Conservation (phyloP, 1,139 yeast genomes). For the Suhomyces maxii region DNA sequence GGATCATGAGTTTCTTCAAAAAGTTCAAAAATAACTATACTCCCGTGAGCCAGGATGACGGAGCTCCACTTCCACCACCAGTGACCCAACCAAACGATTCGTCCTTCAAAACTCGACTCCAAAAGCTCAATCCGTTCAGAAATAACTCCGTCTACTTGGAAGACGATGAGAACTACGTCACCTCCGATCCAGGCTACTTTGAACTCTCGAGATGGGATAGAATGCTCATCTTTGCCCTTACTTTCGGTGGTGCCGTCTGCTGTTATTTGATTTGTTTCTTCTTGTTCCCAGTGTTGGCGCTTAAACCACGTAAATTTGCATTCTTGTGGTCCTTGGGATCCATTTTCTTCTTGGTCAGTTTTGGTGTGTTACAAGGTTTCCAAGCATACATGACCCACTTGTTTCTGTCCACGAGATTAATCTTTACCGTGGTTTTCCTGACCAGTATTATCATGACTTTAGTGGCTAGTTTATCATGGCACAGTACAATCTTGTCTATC, state of each 20-base stretch:
- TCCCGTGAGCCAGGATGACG: conserved; percentile 36
- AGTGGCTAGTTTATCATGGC: conserved; percentile 46
- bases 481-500: conserved; percentile 49
- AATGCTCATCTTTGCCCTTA: conserved; percentile 54
- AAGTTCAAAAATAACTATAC: conserved; percentile 30
- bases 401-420: conserved; percentile 49
- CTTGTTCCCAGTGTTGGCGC: conserved; percentile 54
- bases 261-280: conserved; percentile 58
- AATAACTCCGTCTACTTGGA: conserved; percentile 37
- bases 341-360: conserved; percentile 54
- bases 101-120: conserved; percentile 31
- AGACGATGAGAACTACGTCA: conserved; percentile 47
- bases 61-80: conserved; percentile 44
- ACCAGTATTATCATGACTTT: conserved; percentile 53
- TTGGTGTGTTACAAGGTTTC: conserved; percentile 59
- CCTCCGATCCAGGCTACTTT: conserved; percentile 47
- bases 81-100: conserved; percentile 30
- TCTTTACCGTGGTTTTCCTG: conserved; percentile 50
- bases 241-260: conserved; percentile 53
- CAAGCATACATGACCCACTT: conserved; percentile 49
- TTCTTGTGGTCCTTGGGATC: conserved; percentile 64
- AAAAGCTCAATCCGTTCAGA: conserved; percentile 43
- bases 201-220: conserved; percentile 61
- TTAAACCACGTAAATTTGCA: conserved; percentile 61
- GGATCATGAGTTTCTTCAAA: conserved; percentile 40